These are phyloP conservation scores for Candida palmyrensis DNA, from an alignment of 805 yeast genomes.

Conservation along the genomic window DNA sequence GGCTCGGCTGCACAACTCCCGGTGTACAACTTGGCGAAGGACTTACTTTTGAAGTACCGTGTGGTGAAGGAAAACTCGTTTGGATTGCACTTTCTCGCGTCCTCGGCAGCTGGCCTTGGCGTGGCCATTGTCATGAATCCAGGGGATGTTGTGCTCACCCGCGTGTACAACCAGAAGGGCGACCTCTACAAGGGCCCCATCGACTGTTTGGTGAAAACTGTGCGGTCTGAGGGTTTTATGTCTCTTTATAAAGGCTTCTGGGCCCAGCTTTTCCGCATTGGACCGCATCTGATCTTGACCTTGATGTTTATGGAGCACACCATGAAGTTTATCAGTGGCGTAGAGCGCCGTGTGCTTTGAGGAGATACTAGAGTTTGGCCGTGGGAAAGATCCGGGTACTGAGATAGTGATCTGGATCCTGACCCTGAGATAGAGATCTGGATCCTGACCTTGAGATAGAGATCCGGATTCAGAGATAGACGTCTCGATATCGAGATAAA, in stretches of 20 bases:
- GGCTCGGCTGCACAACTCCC: conserved; percentile 97
- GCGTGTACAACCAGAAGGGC: conserved; percentile 94
- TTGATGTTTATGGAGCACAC: conserved; percentile 95
- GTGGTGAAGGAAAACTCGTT: conserved; percentile 56
- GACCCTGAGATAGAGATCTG: no score
- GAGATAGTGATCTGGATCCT: no score
- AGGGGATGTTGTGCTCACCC: conserved; percentile 90
- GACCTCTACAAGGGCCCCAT: conserved; percentile 78
- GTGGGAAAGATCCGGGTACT: no score
- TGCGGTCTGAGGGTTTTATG: conserved; percentile 72
- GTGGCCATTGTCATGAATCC: conserved; percentile 97
- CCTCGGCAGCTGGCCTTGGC: conserved; percentile 81
- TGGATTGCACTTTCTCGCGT: conserved; percentile 63
- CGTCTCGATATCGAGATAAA: no score
- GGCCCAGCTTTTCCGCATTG: conserved; percentile 88
- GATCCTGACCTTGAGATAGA: no score
- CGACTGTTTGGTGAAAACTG: conserved; percentile 84
- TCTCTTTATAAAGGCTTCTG: conserved; percentile 94
- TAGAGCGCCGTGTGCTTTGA: no score
- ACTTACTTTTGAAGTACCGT: conserved; percentile 48
- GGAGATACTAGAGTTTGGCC: no score
- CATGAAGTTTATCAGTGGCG: conserved; percentile 49
- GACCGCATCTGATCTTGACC: conserved; percentile 90
- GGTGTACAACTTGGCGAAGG: conserved; percentile 74
- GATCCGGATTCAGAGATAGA: no score